Base-by-base conservation (phyloP, 108 stramenopile species). In the Parietichytrium sp. region DNA sequence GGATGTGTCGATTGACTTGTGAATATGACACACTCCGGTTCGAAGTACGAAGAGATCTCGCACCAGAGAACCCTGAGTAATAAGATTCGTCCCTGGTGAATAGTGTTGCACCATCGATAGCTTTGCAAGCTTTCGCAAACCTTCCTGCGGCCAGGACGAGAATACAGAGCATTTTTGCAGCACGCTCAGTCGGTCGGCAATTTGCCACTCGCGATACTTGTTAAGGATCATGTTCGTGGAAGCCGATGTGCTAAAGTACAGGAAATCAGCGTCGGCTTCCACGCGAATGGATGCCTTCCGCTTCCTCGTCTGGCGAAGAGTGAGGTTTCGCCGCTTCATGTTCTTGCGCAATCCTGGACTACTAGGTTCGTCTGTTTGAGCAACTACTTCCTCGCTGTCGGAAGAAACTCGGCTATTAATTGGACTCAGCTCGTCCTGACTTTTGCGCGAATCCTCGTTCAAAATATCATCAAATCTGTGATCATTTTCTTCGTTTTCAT, bases 181-280 rank as follows among this genome's bases (percentile, higher is more conserved):
- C 8, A 42, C 10, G 10, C 45, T 13, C 6, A 27, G 20, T 7
- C 61, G 61, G 1, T 72, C 38, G 4, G 13, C 61, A 45, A 72
- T 45, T 20, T 72, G 61, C 61, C 61, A 72, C 10, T 33, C 36
- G 1, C 61, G 33, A 27, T 72, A 72, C 61, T n/a, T 25, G 20
- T 72, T 38, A 6, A 72, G 61, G 6, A 25, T 72, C 33, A 18
- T 25, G 61, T 25, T 72, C 20, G 61, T 42, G 36, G 61, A 72
- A 12, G 3, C 16, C 1, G 38, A 45, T 6, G 61, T 72, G 38
- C 45, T 20, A 38, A 72, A 72, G 15, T 45, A n/a, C 13, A 72
- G 61, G 42, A 72, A 20, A 33, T 72, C 61, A 33, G 20, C 42
- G 42, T 72, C 61, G 38, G 36, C 25, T 38, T 72, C 61, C n/a